Evolutionary conservation across 2,329 filamentous ascomycete genomes (phyloP), one percentile per base, ranked within the genome.

Genomic region (Nemania bipapillata): DNA sequence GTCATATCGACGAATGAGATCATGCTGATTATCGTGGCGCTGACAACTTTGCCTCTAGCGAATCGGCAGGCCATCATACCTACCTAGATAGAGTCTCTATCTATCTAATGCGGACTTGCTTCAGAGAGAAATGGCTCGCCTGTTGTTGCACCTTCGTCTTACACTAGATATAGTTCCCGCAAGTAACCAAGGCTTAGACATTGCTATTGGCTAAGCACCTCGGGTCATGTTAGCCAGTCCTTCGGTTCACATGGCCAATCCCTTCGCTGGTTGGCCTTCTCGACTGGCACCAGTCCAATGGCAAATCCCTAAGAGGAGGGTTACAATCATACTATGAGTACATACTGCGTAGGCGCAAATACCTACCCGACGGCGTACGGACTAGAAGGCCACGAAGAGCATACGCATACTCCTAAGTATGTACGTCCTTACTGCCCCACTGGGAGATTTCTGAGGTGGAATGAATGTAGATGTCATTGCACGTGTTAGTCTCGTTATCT

Each of bases 321-420:
- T 76, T 71, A 74, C 74, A 74, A 60, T 75, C 70, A 67, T 70
- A 73, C 30, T n/a, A n/a, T n/a, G n/a, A n/a, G n/a, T n/a, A n/a
- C n/a, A n/a, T n/a, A n/a, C n/a, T n/a, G n/a, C n/a, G n/a, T n/a
- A 9, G 56, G 68, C 71, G 71, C 66, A 63, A 61, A 66, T 52
- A 17, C 63, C 35, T 56, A 40, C 53, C 47, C 53, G 57, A 47
- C 49, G 37, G 53, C 32, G 42, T 45, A 54, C 58, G 5, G 42
- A 32, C 53, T 6, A 8, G 28, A 28, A 26, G 47, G 50, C 55
- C 47, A 52, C 37, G 15, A 26, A 40, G 24, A 52, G n/a, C n/a
- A n/a, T n/a, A n/a, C n/a, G n/a, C n/a, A n/a, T n/a, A n/a, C n/a
- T n/a, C n/a, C n/a, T n/a, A n/a, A n/a, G n/a, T n/a, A 35, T 57